Evolutionary conservation across 208 protist genomes (phyloP).

Genomic region (Tritrichomonas musculus): DNA sequence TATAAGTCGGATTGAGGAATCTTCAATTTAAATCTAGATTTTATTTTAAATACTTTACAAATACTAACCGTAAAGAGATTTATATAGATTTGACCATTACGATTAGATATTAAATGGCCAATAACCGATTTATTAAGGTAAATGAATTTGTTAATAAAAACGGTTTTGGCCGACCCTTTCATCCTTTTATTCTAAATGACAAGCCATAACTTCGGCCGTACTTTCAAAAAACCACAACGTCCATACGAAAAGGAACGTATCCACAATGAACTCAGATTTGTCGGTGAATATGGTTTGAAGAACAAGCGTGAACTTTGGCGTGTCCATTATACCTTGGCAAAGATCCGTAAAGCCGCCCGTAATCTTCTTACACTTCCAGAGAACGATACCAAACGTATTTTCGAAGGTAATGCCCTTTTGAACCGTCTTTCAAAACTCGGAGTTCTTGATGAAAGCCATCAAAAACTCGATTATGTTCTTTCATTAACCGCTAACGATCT

Average conservation of each 20-base stretch:
- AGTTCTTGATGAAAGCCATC: constrained; percentile 91
- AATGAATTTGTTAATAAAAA: no score
- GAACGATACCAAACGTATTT: constrained; percentile 80
- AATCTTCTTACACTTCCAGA: constrained; percentile 96
- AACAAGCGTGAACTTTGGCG: constrained; percentile 99
- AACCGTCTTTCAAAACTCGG: constrained; percentile 93
- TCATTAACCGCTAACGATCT: constrained; percentile 93
- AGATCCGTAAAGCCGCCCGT: constrained; percentile 96
- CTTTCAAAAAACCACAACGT: constrained; percentile 87
- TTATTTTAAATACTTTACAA: no score
- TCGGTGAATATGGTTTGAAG: constrained; percentile 90
- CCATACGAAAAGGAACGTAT: constrained; percentile 99
- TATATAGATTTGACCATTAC: no score
- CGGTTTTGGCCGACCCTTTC: neutral
- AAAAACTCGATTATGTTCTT: constrained; percentile 99
- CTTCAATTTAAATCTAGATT: no score
- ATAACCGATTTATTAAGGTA: no score
- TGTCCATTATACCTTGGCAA: constrained; percentile 89
- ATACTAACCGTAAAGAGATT: no score
- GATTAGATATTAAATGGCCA: no score
- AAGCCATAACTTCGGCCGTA: constrained; percentile 83
- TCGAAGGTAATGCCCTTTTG: constrained; percentile 97
- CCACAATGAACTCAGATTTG: constrained; percentile 97
- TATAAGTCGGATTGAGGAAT: no score
- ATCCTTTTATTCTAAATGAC: neutral